Evolutionary conservation across 306 rosid species (phyloP), one percentile per base, ranked within the genome.

Genomic region (Acacia acuminata): DNA sequence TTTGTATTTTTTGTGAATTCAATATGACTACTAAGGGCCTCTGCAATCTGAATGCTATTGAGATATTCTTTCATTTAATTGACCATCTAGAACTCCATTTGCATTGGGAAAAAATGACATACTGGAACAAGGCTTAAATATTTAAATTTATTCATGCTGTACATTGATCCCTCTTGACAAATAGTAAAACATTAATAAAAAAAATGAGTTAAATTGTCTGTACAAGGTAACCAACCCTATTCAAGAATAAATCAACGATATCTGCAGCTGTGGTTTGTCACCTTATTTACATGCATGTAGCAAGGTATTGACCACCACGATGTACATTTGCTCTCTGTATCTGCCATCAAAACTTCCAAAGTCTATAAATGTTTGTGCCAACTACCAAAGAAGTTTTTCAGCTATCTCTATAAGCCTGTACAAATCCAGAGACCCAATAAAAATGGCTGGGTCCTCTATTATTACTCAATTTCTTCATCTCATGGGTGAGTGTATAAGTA

Each of bases 351-450:
- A 25, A 7, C 63, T 83, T 79, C 17, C 24, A 19, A 24, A 25
- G 77, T 70, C 17, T 43, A 24, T 71, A 43, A 55, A 76, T 48
- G 80, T 55, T 72, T 30, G 56, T 73, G 79, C 75, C 55, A 42
- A 44, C 75, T 44, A 20, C 82, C 77, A 48, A 48, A 70, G 68
- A 76, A 17, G 76, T 64, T 77, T 76, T 64, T 82, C 84, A 63
- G 80, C 80, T 71, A 22, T 12, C 91, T 89, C 91, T 74, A 78
- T 64, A 75, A 5, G 80, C 75, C 82, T 88, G 90, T 91, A 90
- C 93, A 90, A 12, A 47, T 86, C 88, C 55, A 85, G 76, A 58
- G 88, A 88, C 92, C 94, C 87, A 53, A 83, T 63, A 70, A 45
- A 50, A 76, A 87, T 45, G 79, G 17, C 43, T 1, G 83, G 89